phyloP scores from a whole-genome alignment of 495 filamentous ascomycete genomes.

The Evansstolkia leycettana region DNA sequence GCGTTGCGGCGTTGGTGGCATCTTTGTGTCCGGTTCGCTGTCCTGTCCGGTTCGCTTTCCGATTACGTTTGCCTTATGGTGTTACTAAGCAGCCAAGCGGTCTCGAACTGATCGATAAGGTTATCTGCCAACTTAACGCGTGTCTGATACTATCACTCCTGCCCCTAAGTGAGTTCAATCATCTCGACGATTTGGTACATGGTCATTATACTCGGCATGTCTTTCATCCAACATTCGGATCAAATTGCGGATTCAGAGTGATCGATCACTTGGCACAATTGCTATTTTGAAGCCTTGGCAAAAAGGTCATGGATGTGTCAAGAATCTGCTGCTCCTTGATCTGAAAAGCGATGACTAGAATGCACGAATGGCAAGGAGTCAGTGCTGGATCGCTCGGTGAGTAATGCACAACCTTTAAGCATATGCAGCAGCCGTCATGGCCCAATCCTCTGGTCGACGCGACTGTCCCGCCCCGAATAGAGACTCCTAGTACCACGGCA shows the following conservation, averaged over 20 bases:
- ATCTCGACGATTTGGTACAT: too few species aligned
- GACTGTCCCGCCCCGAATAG: too few species aligned
- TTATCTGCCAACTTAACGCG: constrained; percentile 9
- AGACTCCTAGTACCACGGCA: too few species aligned
- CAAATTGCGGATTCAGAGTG: too few species aligned
- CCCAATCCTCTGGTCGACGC: too few species aligned
- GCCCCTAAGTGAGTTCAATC: too few species aligned
- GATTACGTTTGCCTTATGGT: too few species aligned
- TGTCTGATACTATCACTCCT: constrained; percentile 5
- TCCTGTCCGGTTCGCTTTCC: too few species aligned
- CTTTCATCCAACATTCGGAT: too few species aligned
- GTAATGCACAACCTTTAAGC: not conserved
- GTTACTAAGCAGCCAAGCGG: constrained; percentile 11
- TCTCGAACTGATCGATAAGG: constrained; percentile 14
- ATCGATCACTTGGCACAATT: not conserved
- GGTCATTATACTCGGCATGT: too few species aligned
- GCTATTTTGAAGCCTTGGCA: not conserved
- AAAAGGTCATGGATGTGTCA: constrained; percentile 9
- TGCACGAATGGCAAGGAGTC: constrained; percentile 1
- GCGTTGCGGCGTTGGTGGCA: too few species aligned
- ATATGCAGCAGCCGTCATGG: not conserved
- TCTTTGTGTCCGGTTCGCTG: too few species aligned
- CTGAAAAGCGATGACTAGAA: constrained; percentile 2
- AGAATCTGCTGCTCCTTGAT: not conserved
- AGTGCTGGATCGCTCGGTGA: constrained; percentile 5